Conservation (phyloP, 1,284 basidiomycete species). For the Abortiporus biennis region DNA sequence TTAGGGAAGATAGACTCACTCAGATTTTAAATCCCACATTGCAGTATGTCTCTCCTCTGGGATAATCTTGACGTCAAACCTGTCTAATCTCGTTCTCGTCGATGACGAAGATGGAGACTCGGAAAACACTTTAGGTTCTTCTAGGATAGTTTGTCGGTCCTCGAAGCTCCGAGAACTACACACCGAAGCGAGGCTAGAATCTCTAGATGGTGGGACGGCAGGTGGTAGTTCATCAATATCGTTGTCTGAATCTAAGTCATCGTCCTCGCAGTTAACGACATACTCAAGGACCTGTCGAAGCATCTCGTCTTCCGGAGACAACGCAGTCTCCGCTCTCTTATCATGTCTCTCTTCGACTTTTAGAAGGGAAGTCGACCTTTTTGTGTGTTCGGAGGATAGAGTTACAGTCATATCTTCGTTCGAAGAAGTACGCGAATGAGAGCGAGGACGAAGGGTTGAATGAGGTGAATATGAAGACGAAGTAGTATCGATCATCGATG, state of each 20-base stretch:
- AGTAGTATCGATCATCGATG: not conserved
- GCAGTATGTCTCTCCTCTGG: conserved; percentile 1
- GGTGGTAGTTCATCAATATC: not conserved
- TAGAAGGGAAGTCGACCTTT: no score
- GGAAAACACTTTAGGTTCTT: not conserved
- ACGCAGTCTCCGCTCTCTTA: not conserved
- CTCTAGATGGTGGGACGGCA: not conserved
- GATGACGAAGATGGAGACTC: not conserved
- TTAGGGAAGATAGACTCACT: not conserved
- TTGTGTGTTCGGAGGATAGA: no score
- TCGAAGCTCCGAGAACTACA: not conserved
- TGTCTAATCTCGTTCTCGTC: not conserved
- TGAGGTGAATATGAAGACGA: not conserved
- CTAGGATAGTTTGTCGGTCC: not conserved
- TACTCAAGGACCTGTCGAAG: conserved; percentile 1
- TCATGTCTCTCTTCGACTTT: not conserved
- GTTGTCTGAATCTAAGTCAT: not conserved
- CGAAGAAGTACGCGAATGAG: no score
- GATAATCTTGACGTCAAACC: conserved; percentile 1
- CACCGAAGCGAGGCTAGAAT: not conserved
- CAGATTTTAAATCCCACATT: conserved; percentile 2
- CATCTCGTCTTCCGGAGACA: conserved; percentile 1
- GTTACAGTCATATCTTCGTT: no score
- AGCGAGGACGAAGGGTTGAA: no score
- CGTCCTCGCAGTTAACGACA: not conserved